Evolutionary conservation across 2,329 filamentous ascomycete genomes (phyloP), one percentile per base, ranked within the genome.

Genomic region (Arthrobotrys entomopaga): DNA sequence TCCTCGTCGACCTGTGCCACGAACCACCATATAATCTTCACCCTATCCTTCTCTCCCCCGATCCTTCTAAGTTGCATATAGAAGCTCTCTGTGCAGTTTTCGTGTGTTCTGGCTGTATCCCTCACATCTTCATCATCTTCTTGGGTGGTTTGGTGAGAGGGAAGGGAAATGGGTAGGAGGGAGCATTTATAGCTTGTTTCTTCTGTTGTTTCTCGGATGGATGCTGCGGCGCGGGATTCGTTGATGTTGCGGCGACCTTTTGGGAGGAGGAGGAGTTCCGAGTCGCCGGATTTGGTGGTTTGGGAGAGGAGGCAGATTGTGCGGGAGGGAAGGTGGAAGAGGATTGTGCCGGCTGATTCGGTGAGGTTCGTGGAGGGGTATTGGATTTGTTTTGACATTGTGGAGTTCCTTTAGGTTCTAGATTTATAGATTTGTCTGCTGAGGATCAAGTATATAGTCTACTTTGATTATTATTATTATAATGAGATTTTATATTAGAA

Each of bases 11-110:
- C 59, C 19, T 26, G 15, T 13, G 40, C 65, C 5, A 70, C 42
- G 52, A 57, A 70, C 65, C 65, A 70, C 65, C 65, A 70, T 15
- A 70, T 61, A 19, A 71, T 54, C 58, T 71, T 64, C 15, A 22
- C 66, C 16, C 56, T 54, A n/a, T 71, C 53, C 8, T 42, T 29
- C n/a, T 42, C 16, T 10, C 50, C 50, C 16, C 65, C 65, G 29
- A 57, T 19, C 1, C 22, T 63, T 40, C 65, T 56, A 2, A 70
- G 16, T 11, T 70, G 65, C 65, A 64, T 70, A 34, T 70, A 61
- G 42, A 70, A 70, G 20, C 42, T 57, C 42, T 70, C 65, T 16
- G 58, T 70, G n/a, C 65, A 70, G 13, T 24, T 50, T 38, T 63
- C 65, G 38, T 43, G 19, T 16, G 20, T 15, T n/a, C 65, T 40